Conservation (phyloP, 2,329 filamentous ascomycete genomes). For the Chaetoscypha palmicola region DNA sequence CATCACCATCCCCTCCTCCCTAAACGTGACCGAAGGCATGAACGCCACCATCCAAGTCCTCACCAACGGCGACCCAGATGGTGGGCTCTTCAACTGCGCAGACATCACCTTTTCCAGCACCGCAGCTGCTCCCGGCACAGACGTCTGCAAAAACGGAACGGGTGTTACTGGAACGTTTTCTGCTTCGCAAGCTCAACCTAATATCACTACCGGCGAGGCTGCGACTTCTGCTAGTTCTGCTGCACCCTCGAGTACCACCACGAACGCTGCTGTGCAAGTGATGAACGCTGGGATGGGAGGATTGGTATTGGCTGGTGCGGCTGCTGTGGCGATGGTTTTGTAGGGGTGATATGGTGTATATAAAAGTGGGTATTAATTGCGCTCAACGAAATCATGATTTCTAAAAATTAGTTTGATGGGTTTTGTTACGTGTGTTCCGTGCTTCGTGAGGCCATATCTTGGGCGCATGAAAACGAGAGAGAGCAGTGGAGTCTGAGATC, state of each 20-base stretch:
- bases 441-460: no score
- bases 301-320: constrained; percentile 6
- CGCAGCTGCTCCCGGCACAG: constrained; percentile 38
- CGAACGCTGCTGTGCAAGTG: constrained; percentile 1
- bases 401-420: no score
- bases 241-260: neutral
- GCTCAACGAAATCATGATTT: no score
- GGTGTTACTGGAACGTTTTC: constrained; percentile 40
- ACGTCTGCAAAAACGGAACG: constrained; percentile 49
- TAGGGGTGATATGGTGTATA: neutral
- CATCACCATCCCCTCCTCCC: constrained; percentile 44
- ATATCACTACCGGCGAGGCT: constrained; percentile 1
- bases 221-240: constrained; percentile 5
- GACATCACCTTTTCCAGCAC: constrained; percentile 60
- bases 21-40: constrained; percentile 49
- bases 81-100: constrained; percentile 68
- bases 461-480: no score
- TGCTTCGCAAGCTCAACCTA: constrained; percentile 8
- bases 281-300: constrained; percentile 1
- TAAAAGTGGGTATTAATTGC: no score
- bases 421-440: no score
- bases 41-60: constrained; percentile 65
- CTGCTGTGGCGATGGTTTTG: constrained; percentile 7
- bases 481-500: no score
- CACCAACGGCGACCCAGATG: constrained; percentile 50